Percentiles rank a stretch among this genome's conserved stretches.
Conservation (phyloP, 352 stramenopile genomes). For the Globisporangium apiculatum region DNA sequence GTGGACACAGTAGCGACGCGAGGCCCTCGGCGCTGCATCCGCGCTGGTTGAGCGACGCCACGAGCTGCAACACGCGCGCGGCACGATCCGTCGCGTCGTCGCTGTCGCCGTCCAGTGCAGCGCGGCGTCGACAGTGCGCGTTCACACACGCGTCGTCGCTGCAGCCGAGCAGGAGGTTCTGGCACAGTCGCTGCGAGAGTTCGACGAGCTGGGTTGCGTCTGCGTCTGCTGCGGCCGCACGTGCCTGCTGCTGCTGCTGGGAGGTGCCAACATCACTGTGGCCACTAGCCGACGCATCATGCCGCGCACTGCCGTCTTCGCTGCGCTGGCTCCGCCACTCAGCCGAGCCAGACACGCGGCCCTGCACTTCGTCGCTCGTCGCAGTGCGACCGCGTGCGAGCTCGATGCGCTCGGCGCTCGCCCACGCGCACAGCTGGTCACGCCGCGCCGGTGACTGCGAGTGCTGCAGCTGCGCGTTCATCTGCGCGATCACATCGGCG, state of each 20-base stretch:
- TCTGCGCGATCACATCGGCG: slow-evolving; percentile 30
- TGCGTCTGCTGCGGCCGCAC: not conserved
- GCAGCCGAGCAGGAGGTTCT: slow-evolving; percentile 42
- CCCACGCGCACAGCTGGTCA: slow-evolving; percentile 28
- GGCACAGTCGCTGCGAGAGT: slow-evolving; percentile 37
- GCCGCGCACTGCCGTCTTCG: slow-evolving; percentile 36
- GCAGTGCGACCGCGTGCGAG: slow-evolving; percentile 23
- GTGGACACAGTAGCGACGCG: slow-evolving; percentile 30
- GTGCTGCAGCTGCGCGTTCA: slow-evolving; percentile 39
- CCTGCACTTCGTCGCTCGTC: slow-evolving; percentile 45
- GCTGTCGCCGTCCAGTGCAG: not conserved
- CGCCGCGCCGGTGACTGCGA: slow-evolving; percentile 21
- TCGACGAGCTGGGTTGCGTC: slow-evolving; percentile 13
- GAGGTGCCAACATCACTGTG: not conserved
- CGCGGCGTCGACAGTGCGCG: slow-evolving; percentile 29
- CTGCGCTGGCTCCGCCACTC: slow-evolving; percentile 71
- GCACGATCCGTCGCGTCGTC: slow-evolving; percentile 24
- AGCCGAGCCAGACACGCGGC: slow-evolving; percentile 66
- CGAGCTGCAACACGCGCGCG: slow-evolving; percentile 36
- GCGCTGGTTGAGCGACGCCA: slow-evolving; percentile 27
- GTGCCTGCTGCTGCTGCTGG: not conserved
- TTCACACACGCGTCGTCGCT: slow-evolving; percentile 23
- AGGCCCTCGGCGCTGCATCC: slow-evolving; percentile 31
- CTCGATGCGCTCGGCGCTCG: slow-evolving; percentile 37
- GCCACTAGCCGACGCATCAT: no score